A percentile compares a stretch with the other conserved stretches of the same genome.
phyloP scores from a whole-genome alignment of 768 basidiomycete genomes.

The Russula sp. region DNA sequence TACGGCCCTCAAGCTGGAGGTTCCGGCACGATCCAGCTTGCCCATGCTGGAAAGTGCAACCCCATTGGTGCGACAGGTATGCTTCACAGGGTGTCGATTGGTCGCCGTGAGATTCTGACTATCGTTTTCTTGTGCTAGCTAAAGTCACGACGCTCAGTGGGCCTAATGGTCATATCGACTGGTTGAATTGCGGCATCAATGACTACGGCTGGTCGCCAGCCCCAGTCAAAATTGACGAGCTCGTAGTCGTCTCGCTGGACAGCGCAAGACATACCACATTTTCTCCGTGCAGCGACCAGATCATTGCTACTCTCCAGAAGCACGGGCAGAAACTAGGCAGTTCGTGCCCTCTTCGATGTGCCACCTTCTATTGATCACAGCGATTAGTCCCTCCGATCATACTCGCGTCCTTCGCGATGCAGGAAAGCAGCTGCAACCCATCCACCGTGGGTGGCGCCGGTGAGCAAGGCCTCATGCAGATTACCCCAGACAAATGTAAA shows the following conservation, averaged over 20 bases:
- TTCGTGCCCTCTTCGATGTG: constrained; percentile 24
- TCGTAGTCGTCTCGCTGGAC: constrained; percentile 41
- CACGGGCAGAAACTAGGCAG: constrained; percentile 41
- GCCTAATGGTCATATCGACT: constrained; percentile 66
- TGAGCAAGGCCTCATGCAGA: constrained; percentile 85
- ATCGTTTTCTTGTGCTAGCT: constrained; percentile 29
- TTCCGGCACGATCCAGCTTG: background rate
- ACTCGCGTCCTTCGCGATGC: constrained; percentile 83
- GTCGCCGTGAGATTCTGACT: background rate
- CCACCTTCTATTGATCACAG: background rate
- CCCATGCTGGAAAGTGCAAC: background rate
- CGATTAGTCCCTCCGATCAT: constrained; percentile 62
- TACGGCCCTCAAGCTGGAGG: background rate
- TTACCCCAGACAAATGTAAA: constrained; percentile 70
- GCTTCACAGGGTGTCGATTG: background rate
- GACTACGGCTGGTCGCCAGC: constrained; percentile 67
- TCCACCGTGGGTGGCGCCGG: constrained; percentile 62
- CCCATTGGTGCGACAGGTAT: constrained; percentile 10
- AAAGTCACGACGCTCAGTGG: constrained; percentile 44
- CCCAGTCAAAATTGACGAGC: constrained; percentile 42
- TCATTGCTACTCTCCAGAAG: constrained; percentile 51
- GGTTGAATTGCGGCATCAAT: constrained; percentile 70
- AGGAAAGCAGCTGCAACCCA: constrained; percentile 73
- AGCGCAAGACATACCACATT: constrained; percentile 49
- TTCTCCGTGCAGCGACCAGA: constrained; percentile 44